Evolutionary conservation across 805 yeast species (phyloP), one percentile per base, ranked within the genome.

Genomic region (Cyberlindnera americana): DNA sequence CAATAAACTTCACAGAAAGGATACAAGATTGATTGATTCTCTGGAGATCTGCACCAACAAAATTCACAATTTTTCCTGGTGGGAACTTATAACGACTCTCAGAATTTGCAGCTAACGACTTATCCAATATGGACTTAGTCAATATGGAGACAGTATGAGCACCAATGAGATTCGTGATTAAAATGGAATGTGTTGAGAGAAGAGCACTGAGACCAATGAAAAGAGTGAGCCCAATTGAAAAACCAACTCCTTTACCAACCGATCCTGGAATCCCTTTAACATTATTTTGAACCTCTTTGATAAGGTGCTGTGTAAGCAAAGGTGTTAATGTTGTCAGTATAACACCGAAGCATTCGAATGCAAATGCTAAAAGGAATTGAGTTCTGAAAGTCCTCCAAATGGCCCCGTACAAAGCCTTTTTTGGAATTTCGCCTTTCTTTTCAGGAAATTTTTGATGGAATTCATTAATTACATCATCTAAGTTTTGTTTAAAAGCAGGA

Each of bases 21-120:
- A 23, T 7, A 13, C 19, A 29, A 4, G 23, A 12, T 16, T 29
- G 28, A 13, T 17, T 11, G 26, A 87, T 69, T 50, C 93, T 75
- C 9, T 87, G 71, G 29, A 85, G 66, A 56, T 87, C 95, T 3
- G 90, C 79, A 27, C 90, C 82, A 62, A 86, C 70, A 58, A 85
- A 63, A 4, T 87, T 77, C 13, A 93, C 81, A 37, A 87, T 71
- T 42, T 71, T 75, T 28, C 89, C 81, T 13, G 75, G 67, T 1
- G 93, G 77, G 53, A 63, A 83, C 45, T 70, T 64, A 49, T 72
- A 71, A 37, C 71, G 71, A 3, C 88, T 71, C 33, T 65, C 64
- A 12, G 76, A 70, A 42, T 75, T 73, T 13, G 85, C 65, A 38
- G 56, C 65, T 44, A 84, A 72, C 16, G 88, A 72, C 57, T 86